Evolutionary conservation across 805 yeast species (phyloP).

Genomic region (Nakazawaea holstii): DNA sequence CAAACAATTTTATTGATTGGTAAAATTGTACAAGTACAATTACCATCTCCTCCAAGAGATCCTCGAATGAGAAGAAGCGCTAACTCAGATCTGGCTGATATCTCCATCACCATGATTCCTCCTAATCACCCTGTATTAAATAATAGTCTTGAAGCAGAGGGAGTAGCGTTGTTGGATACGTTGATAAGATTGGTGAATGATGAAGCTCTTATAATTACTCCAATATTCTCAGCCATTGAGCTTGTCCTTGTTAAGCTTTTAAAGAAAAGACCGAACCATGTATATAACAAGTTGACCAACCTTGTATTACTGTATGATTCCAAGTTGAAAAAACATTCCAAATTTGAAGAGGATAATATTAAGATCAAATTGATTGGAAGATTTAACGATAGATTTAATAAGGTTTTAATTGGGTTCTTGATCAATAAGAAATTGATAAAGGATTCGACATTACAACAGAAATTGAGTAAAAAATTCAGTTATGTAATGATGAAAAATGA

Average conservation of each 20-base stretch:
- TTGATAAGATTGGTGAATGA: constrained; percentile 51
- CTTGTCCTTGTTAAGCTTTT: constrained; percentile 60
- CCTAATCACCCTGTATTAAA: constrained; percentile 61
- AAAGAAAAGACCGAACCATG: constrained; percentile 58
- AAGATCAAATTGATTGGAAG: constrained; percentile 25
- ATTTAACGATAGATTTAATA: constrained; percentile 31
- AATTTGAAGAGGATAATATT: constrained; percentile 29
- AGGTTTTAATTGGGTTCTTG: constrained; percentile 25
- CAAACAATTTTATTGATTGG: constrained; percentile 70
- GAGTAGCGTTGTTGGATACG: constrained; percentile 61
- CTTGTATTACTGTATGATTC: constrained; percentile 59
- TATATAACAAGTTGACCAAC: constrained; percentile 48
- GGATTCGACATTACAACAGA: constrained; percentile 22
- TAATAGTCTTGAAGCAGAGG: constrained; percentile 60
- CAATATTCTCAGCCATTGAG: constrained; percentile 61
- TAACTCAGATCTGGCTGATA: constrained; percentile 20
- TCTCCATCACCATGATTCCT: constrained; percentile 46
- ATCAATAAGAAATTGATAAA: constrained; percentile 28
- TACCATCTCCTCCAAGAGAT: constrained; percentile 36
- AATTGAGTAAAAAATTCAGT: constrained; percentile 28
- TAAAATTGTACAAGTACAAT: constrained; percentile 50
- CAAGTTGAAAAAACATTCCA: constrained; percentile 49
- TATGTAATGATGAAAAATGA: constrained; percentile 23
- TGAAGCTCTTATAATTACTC: constrained; percentile 49
- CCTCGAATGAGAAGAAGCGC: constrained; percentile 16